Base-by-base conservation (phyloP, 306 rosid species). In the Ammopiptanthus mongolicus region DNA sequence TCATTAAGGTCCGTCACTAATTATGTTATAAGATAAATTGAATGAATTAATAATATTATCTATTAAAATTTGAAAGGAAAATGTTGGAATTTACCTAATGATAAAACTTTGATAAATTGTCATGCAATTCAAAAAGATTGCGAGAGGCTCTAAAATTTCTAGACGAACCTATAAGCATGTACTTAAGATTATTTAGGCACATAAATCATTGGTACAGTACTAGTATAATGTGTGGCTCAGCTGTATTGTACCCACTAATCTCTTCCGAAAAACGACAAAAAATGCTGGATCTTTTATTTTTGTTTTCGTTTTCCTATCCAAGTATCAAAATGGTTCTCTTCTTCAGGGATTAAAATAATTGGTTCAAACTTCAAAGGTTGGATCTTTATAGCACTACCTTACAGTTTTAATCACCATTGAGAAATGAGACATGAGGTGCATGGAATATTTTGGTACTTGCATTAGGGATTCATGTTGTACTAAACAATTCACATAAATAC, bases 391-490 rank as follows among this genome's bases (percentile, higher is more conserved):
- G 46, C 12, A 44, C 47, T 73, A 36, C 46, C 55, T 55, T 64
- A 62, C 41, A 77, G 77, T 63, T 73, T 34, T 61, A 61, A 63
- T 63, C 46, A n/a, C 37, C 51, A 17, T 46, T 10, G 78, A 76
- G 65, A 48, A 60, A 21, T 46, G 82, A 25, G 18, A 63, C 1
- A 9, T 39, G 44, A 39, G 11, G 64, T 23, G 57, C 25, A 56
- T 77, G 81, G 81, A 84, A 84, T 84, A 77, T 84, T 74, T 81
- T 80, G 88, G 83, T 81, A 84, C 83, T 81, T 77, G 81, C 74
- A 84, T 28, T 76, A 58, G 50, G 72, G 66, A 11, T 62, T 65
- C 71, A 71, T 76, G 42, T 46, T 66, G 41, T 48, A 61, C 62
- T 80, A 66, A 73, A 73, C 77, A 84, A 77, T 77, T 61, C 80